Conservation (phyloP, 805 yeast genomes). For the Nakazawaea siamensis region DNA sequence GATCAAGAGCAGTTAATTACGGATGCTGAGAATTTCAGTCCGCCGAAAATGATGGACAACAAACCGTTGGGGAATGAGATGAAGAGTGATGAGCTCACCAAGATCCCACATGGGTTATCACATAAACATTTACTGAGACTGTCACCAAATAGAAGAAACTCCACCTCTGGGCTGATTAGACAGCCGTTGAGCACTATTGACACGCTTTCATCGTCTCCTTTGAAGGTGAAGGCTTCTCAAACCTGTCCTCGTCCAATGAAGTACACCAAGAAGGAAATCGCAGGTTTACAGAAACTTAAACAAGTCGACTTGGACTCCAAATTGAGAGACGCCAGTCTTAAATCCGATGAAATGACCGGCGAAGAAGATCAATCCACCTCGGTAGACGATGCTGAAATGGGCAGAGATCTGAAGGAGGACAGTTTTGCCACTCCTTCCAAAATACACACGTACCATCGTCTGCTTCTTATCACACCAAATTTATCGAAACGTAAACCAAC, state of each 20-base stretch:
- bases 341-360: background rate
- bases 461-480: constrained; percentile 5
- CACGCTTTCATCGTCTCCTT: constrained; percentile 4
- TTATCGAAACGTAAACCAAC: constrained; percentile 6
- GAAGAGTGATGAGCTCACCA: constrained; percentile 15
- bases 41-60: constrained; percentile 2
- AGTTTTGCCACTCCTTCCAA: constrained; percentile 8
- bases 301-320: constrained; percentile 7
- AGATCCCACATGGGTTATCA: constrained; percentile 39
- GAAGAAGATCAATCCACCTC: background rate
- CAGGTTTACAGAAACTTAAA: constrained; percentile 4
- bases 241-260: constrained; percentile 23
- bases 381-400: background rate
- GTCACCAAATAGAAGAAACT: constrained; percentile 18
- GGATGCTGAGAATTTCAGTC: constrained; percentile 10
- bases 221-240: constrained; percentile 17
- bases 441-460: background rate
- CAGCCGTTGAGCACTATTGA: constrained; percentile 3
- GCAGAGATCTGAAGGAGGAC: constrained; percentile 2
- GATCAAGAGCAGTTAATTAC: constrained; percentile 8
- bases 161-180: constrained; percentile 2
- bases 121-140: constrained; percentile 22
- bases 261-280: constrained; percentile 1
- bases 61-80: background rate
- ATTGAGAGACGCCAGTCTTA: constrained; percentile 2